Evolutionary conservation across 768 basidiomycete species (phyloP), one percentile per base, ranked within the genome.

Genomic region (Suillus hirtellus): DNA sequence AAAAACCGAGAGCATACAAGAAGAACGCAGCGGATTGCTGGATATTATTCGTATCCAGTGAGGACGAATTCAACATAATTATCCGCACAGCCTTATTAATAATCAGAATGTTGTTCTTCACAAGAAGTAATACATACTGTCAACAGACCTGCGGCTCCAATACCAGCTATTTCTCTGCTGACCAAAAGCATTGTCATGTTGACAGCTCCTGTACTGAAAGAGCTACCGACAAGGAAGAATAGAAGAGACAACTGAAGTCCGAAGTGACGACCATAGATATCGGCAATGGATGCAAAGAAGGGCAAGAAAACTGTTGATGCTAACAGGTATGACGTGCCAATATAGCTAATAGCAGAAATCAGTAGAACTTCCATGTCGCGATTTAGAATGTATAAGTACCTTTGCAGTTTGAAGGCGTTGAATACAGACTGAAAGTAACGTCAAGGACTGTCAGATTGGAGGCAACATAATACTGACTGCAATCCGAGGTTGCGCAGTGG

Each of bases 261-360:
- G 63, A 74, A 75, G 65, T 84, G 78, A 1, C 84, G 79, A 10
- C 84, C 84, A 71, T 79, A 82, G 24, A 84, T 74, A 64, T 84
- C 83, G 11, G 82, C 78, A 8, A 85, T 63, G 8, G 80, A 80
- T 1, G 80, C 83, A 50, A 81, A 85, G 9, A 85, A 67, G 6
- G 83, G 83, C 10, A 85, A 72, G 69, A 84, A 85, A 55, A 84
- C 81, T 3, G 84, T 83, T 19, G 82, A 82, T 0, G 84, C 78
- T 17, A 85, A 73, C 27, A 84, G 70, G 61, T 85, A 84, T 2
- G 78, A 67, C 1, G 84, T 85, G 47, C 84, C 83, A 21, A 85
- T 79, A 63, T 79, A 83, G 61, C 83, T 80, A 14, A 12, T 34
- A 15, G 14, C 15, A 21, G 34, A 27, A 43, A 60, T 34, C 19